A percentile compares a stretch with the other conserved stretches of the same genome.
These are phyloP conservation scores for Acacia pycnantha DNA, from an alignment of 331 rosid species.

Conservation along the genomic window DNA sequence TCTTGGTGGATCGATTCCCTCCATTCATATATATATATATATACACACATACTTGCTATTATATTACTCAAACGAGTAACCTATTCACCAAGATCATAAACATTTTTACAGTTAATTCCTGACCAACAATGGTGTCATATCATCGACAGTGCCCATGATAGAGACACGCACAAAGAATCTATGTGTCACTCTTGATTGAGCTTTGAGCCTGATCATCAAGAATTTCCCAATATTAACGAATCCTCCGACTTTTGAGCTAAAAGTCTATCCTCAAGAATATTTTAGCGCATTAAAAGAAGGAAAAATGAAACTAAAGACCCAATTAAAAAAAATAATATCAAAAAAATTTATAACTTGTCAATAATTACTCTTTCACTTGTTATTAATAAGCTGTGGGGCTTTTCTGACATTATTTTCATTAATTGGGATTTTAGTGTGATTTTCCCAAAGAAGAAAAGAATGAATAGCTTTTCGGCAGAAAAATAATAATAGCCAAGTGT, in stretches of 20 bases:
- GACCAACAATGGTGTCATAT: constrained; percentile 26
- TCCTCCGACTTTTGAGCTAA: neutral
- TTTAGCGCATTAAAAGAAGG: neutral
- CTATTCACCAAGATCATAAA: neutral
- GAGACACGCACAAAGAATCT: neutral
- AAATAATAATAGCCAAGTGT: constrained; percentile 5
- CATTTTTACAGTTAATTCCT: neutral
- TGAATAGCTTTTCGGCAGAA: constrained; percentile 5
- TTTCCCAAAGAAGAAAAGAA: neutral
- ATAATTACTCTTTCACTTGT: no score
- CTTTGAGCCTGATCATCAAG: neutral
- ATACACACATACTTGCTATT: neutral
- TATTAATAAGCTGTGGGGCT: no score
- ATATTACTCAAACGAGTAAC: neutral
- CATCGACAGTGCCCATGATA: neutral
- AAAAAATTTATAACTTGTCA: no score
- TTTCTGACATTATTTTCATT: no score
- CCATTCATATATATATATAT: neutral
- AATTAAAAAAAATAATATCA: no score
- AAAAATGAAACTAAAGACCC: no score
- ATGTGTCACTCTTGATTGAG: neutral
- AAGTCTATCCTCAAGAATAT: constrained; percentile 19
- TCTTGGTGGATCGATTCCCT: neutral
- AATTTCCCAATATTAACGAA: neutral
- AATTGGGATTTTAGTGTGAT: no score